Conservation (phyloP, 139 green algal genomes). For the Tetraselmis striata region DNA sequence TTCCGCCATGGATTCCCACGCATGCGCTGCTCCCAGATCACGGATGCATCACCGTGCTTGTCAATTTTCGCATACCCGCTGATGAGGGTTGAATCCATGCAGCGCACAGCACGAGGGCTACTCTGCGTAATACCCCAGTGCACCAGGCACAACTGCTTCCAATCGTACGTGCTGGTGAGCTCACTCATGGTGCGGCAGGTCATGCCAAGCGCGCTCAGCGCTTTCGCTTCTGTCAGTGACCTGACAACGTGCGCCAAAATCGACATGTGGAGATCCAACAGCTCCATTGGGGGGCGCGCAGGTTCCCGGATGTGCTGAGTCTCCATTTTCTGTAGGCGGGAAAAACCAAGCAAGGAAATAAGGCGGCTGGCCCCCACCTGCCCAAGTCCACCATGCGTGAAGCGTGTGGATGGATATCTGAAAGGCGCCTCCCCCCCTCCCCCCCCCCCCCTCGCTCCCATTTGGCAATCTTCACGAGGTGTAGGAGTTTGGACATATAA, state of each 20-base stretch:
- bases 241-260: not conserved
- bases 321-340: constrained; percentile 1
- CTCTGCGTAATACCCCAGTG: not conserved
- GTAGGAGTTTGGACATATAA: too few species aligned
- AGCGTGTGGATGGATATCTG: too few species aligned
- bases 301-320: not conserved
- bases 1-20: not conserved
- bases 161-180: not conserved
- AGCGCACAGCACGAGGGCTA: not conserved
- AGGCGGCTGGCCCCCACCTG: too few species aligned
- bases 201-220: not conserved
- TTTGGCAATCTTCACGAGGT: too few species aligned
- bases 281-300: not conserved
- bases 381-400: too few species aligned
- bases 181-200: not conserved
- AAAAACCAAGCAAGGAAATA: too few species aligned
- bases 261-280: not conserved
- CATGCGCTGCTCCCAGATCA: not conserved
- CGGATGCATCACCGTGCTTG: not conserved
- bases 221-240: not conserved
- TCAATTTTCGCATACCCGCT: not conserved
- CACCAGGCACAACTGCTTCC: not conserved
- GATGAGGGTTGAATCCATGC: not conserved
- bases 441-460: too few species aligned
- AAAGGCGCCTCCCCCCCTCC: too few species aligned